These are phyloP conservation scores for Stevia rebaudiana DNA, from an alignment of 140 eudicot genomes.

Conservation along the genomic window DNA sequence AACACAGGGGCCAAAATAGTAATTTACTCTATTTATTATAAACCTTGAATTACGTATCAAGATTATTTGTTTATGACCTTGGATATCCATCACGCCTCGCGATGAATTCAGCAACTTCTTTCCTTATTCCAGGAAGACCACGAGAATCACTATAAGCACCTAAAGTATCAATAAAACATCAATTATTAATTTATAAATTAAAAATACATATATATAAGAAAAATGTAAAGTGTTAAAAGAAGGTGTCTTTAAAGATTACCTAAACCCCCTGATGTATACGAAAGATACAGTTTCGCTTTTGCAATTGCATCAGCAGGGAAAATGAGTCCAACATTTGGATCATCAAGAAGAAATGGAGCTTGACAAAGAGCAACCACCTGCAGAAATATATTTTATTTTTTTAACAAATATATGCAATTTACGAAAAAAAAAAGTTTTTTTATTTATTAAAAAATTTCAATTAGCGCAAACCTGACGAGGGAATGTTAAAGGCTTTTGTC, in stretches of 20 bases:
- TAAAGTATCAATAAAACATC: conserved; percentile 24
- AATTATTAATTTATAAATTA: not conserved
- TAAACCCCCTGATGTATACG: conserved; percentile 90
- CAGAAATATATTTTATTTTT: conserved; percentile 12
- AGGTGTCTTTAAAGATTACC: conserved; percentile 36
- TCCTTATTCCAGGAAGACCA: conserved; percentile 94
- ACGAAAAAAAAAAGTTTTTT: not conserved
- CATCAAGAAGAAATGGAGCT: conserved; percentile 98
- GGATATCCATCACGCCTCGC: conserved; percentile 98
- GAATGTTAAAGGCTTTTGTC: conserved; percentile 96
- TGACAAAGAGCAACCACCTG: conserved; percentile 94
- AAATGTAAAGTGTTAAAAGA: not conserved
- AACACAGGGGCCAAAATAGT: too few species aligned
- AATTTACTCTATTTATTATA: not conserved
- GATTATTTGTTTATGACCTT: conserved; percentile 40
- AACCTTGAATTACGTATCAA: not conserved
- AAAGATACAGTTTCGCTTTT: conserved; percentile 78
- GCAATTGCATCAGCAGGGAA: conserved; percentile 98
- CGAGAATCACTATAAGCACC: conserved; percentile 99
- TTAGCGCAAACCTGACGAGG: conserved; percentile 79
- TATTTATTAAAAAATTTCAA: not conserved
- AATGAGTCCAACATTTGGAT: conserved; percentile 93
- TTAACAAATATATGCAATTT: not conserved
- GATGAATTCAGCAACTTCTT: conserved; percentile 92
- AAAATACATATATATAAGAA: too few species aligned